phyloP scores from a whole-genome alignment of 805 yeast genomes.

The Ogataea pini region DNA sequence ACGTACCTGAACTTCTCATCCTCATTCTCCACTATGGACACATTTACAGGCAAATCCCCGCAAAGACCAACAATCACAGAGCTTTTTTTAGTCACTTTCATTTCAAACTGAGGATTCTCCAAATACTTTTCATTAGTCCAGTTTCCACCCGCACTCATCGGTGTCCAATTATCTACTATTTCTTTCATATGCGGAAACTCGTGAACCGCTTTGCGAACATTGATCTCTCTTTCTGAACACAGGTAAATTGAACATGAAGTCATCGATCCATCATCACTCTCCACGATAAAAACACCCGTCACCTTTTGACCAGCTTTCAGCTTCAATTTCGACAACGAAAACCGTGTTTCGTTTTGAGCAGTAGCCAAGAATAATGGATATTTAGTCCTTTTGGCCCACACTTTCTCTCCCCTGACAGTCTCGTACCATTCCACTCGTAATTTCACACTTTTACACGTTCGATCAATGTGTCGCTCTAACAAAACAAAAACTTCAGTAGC shows the following conservation, averaged over 20 bases:
- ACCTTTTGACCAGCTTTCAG: slow-evolving; percentile 22
- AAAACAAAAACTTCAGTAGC: slow-evolving; percentile 44
- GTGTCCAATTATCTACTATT: slow-evolving; percentile 47
- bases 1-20: slow-evolving; percentile 26
- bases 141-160: slow-evolving; percentile 52
- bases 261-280: background rate
- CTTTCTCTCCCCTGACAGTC: slow-evolving; percentile 35
- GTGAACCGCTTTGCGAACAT: slow-evolving; percentile 10
- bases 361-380: slow-evolving; percentile 17
- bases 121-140: slow-evolving; percentile 48
- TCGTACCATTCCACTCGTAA: slow-evolving; percentile 24
- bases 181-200: slow-evolving; percentile 24
- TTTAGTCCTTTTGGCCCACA: slow-evolving; percentile 22
- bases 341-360: slow-evolving; percentile 34
- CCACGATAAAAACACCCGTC: slow-evolving; percentile 25
- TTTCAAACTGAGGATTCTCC: slow-evolving; percentile 55
- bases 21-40: slow-evolving; percentile 45
- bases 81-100: slow-evolving; percentile 30
- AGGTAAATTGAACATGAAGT: slow-evolving; percentile 14
- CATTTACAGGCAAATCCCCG: slow-evolving; percentile 36
- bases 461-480: slow-evolving; percentile 49
- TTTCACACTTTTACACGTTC: slow-evolving; percentile 14
- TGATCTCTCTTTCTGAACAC: slow-evolving; percentile 10
- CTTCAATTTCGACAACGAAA: slow-evolving; percentile 28
- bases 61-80: slow-evolving; percentile 27